Conservation (phyloP, 2,329 filamentous ascomycete genomes). For the Aspergillus phoenicis region DNA sequence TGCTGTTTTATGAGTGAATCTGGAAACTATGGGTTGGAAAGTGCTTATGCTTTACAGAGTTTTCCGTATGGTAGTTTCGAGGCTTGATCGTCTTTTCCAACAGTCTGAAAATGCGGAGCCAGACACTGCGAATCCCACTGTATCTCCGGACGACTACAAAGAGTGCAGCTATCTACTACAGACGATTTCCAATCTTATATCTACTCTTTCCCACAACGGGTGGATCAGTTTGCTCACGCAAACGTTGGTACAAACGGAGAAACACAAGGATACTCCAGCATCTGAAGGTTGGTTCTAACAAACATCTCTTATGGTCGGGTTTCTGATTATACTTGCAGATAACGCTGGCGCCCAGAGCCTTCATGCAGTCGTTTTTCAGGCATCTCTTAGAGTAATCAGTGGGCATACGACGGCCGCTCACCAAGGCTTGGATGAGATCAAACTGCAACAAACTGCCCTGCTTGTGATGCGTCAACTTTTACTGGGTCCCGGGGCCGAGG, state of each 20-base stretch:
- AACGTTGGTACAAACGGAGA: conserved; percentile 53
- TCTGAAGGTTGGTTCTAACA: conserved; percentile 50
- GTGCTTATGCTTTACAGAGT: conserved; percentile 28
- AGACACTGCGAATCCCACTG: conserved; percentile 50
- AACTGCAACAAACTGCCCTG: conserved; percentile 71
- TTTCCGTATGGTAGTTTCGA: conserved; percentile 40
- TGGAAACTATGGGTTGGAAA: neutral
- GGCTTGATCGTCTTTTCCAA: conserved; percentile 37
- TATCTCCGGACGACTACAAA: conserved; percentile 65
- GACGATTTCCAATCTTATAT: conserved; percentile 72
- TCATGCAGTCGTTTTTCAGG: conserved; percentile 38
- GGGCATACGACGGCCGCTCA: conserved; percentile 20
- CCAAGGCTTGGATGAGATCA: conserved; percentile 57
- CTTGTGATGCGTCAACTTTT: conserved; percentile 60
- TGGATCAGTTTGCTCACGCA: conserved; percentile 72
- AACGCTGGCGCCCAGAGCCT: conserved; percentile 33
- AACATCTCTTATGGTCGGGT: neutral
- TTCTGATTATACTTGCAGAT: conserved; percentile 22
- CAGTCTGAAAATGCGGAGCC: conserved; percentile 23
- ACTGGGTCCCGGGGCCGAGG: conserved; percentile 42
- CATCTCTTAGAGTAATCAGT: conserved; percentile 33
- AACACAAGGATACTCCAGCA: conserved; percentile 47
- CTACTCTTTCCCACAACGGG: conserved; percentile 67
- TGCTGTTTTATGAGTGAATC: no score
- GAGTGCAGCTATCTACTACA: conserved; percentile 77